A percentile compares a stretch with the other conserved stretches of the same genome.
Conservation (phyloP, 2,329 filamentous ascomycete genomes). For the Epichloe uncinata region DNA sequence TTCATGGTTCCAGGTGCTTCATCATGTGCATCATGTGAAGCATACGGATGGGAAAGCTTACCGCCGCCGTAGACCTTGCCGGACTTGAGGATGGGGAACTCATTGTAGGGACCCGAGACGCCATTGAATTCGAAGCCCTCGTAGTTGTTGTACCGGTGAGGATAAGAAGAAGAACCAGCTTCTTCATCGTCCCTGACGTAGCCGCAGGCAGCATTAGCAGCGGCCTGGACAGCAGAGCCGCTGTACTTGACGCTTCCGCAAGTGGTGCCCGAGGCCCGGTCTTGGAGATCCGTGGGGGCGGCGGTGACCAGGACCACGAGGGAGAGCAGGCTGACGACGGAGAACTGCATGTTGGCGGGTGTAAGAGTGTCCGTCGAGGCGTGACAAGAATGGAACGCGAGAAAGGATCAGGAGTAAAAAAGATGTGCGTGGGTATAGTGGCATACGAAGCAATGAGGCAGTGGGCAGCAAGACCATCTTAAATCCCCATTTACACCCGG, state of each 20-base stretch:
- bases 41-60: slow-evolving; percentile 9
- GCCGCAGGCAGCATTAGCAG: slow-evolving; percentile 15
- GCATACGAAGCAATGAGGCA: not conserved
- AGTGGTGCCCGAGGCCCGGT: slow-evolving; percentile 13
- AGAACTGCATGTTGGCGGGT: slow-evolving; percentile 13
- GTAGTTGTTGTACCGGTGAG: slow-evolving; percentile 26
- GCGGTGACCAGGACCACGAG: slow-evolving; percentile 16
- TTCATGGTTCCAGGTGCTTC: not conserved
- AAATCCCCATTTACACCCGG: not conserved
- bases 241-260: slow-evolving; percentile 20
- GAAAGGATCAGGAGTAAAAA: not conserved
- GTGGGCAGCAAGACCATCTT: not conserved
- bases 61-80: slow-evolving; percentile 22
- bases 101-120: slow-evolving; percentile 22
- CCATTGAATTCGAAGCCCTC: slow-evolving; percentile 24
- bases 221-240: slow-evolving; percentile 14
- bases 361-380: not conserved
- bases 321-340: slow-evolving; percentile 15
- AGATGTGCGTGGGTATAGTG: no score
- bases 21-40: not conserved
- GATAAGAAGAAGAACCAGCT: slow-evolving; percentile 21
- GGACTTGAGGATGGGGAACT: slow-evolving; percentile 23
- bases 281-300: slow-evolving; percentile 13
- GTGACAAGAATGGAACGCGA: not conserved
- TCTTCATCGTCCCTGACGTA: slow-evolving; percentile 11